Conservation (phyloP, 139 green algal species). For the Limnomonas spitsbergensis region DNA sequence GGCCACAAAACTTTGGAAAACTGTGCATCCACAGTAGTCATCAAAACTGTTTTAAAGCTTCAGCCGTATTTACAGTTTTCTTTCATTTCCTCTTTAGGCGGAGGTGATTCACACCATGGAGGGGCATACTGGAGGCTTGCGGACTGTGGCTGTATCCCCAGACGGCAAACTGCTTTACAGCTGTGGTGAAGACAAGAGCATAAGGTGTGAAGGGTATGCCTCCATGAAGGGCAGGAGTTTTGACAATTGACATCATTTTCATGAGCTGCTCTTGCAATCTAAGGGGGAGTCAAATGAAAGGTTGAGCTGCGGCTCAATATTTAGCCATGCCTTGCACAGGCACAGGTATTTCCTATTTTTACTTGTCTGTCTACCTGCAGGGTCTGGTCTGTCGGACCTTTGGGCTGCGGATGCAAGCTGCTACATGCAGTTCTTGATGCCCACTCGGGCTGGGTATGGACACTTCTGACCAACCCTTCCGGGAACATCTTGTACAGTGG, state of each 20-base stretch:
- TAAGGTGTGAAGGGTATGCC: not conserved
- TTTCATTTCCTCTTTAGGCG: not conserved
- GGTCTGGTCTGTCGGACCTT: not conserved
- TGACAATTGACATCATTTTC: too few species aligned
- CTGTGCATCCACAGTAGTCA: too few species aligned
- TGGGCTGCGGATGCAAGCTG: not conserved
- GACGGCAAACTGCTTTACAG: not conserved
- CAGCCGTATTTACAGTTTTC: too few species aligned
- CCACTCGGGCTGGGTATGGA: not conserved
- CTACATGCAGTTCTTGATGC: not conserved
- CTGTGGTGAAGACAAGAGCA: not conserved
- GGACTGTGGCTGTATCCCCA: not conserved
- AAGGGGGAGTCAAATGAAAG: too few species aligned
- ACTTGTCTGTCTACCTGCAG: not conserved
- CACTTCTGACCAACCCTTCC: not conserved
- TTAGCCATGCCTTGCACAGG: too few species aligned
- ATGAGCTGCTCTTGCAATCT: too few species aligned
- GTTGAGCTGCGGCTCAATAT: too few species aligned
- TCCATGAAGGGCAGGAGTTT: too few species aligned
- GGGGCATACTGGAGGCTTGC: not conserved
- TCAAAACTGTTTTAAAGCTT: too few species aligned
- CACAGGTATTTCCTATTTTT: too few species aligned
- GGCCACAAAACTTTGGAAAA: too few species aligned
- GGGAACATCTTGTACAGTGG: not conserved
- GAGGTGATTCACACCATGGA: not conserved